Base-by-base conservation (phyloP, 176 grass and related monocot species). In the Cocos nucifera region DNA sequence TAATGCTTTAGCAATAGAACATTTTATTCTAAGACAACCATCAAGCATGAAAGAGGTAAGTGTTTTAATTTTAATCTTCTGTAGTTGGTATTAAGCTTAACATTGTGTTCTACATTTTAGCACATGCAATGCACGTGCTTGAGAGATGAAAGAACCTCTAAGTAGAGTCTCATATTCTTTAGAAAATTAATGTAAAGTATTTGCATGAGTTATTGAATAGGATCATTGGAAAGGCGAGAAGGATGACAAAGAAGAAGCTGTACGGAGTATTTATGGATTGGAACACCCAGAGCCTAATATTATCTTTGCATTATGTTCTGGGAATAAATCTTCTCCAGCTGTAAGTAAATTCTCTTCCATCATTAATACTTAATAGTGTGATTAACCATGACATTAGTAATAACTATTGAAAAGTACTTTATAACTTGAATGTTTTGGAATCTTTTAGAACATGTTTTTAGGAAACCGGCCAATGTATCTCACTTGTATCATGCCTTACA, bases 291-390 rank as follows among this genome's bases (percentile, higher is more conserved):
- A 92, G 19, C 81, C 81, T 2, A 98, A 98, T 61, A 78, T 92
- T 49, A 18, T 86, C 22, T 98, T 98, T 75, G 84, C 84, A 3
- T 48, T 98, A 30, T 92, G 87, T 71, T 91, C 72, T 57, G 93
- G 87, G 14, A 85, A 50, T 69, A 88, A 80, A 76, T 86, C 87
- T 62, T 98, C 87, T 66, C 93, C 93, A 19, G 93, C 93, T 28
- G 92, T 97, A 80, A 90, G 72, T 69, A 53, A 57, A 54, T 44
- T 44, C 12, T 44, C 35, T 44, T 20, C 19, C 28, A 5, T 27
- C 32, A 70, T 24, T 39, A 19, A 19, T 39, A 19, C 59, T 62
- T 62, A 17, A 62, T 35, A n/a, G 4, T 39, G 7, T 7, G 15
- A 52, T 26, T 26, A 17, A 16, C 12, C 21, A 66, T 4, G 51